phyloP scores from a whole-genome alignment of 1,139 yeast genomes.

The Candida pseudoviswanathii region DNA sequence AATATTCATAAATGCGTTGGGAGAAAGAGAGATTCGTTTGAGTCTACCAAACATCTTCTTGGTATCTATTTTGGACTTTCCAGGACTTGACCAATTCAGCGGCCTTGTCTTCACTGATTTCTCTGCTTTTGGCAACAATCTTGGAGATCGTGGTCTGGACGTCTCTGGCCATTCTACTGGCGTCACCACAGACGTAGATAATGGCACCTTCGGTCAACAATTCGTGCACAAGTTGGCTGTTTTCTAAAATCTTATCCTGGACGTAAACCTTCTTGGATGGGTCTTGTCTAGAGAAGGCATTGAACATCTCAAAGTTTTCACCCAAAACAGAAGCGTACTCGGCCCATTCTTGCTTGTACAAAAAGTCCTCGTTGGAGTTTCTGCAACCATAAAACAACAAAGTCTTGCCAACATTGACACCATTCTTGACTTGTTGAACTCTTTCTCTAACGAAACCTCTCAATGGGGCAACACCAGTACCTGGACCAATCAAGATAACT shows the following conservation, averaged over 20 bases:
- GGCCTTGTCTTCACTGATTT: constrained; percentile 65
- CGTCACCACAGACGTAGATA: constrained; percentile 97
- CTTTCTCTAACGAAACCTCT: constrained; percentile 92
- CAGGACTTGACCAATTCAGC: constrained; percentile 76
- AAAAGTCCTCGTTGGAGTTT: constrained; percentile 69
- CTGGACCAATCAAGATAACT: constrained; percentile 93
- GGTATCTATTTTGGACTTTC: constrained; percentile 86
- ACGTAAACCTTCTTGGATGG: constrained; percentile 74
- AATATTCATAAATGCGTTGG: neutral
- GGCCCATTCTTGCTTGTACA: constrained; percentile 87
- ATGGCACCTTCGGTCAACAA: constrained; percentile 77
- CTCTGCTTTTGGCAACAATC: constrained; percentile 63
- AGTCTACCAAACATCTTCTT: constrained; percentile 92
- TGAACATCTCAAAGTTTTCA: constrained; percentile 65
- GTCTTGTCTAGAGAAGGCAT: constrained; percentile 85
- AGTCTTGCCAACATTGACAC: constrained; percentile 67
- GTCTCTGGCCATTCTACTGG: constrained; percentile 93
- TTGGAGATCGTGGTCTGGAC: constrained; percentile 75
- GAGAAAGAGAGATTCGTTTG: neutral
- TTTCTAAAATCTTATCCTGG: constrained; percentile 74
- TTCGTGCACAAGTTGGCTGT: constrained; percentile 54
- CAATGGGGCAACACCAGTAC: constrained; percentile 98
- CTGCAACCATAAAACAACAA: constrained; percentile 88
- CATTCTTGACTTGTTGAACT: constrained; percentile 44
- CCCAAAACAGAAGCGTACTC: constrained; percentile 66